Evolutionary conservation across 2,329 filamentous ascomycete species (phyloP).

Genomic region (Phaeophleospora eucalypticola): DNA sequence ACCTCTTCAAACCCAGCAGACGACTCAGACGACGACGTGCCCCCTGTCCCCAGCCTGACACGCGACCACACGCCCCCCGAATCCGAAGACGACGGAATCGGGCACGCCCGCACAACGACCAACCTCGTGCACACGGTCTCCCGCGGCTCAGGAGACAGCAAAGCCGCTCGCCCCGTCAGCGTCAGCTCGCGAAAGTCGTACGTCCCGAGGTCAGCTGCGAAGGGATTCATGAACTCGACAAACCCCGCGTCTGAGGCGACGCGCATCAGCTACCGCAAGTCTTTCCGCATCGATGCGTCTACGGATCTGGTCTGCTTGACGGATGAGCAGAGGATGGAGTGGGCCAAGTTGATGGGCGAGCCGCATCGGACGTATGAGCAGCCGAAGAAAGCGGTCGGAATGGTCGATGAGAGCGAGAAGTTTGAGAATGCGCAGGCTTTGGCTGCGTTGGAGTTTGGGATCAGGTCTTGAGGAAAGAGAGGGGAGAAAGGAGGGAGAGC

Average conservation of each 20-base stretch:
- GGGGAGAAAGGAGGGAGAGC: too few species aligned
- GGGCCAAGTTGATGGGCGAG: conserved; percentile 24
- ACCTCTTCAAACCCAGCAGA: conserved; percentile 22
- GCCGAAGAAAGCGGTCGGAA: conserved; percentile 7
- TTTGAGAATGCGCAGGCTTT: conserved; percentile 25
- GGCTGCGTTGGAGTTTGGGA: conserved; percentile 27
- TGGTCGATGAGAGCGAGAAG: conserved; percentile 4
- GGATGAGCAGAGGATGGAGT: conserved; percentile 27
- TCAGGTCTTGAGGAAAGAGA: conserved; percentile 8
- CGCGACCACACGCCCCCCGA: conserved; percentile 13
- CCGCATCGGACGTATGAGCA: conserved; percentile 10
- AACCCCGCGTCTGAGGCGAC: conserved; percentile 17
- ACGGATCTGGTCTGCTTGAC: conserved; percentile 24
- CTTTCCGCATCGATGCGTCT: conserved; percentile 18
- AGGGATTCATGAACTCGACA: conserved; percentile 25
- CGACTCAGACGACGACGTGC: conserved; percentile 19
- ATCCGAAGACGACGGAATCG: background rate
- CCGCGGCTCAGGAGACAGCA: background rate
- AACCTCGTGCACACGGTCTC: conserved; percentile 3
- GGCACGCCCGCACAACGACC: conserved; percentile 2
- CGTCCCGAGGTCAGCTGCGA: conserved; percentile 21
- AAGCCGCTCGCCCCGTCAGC: conserved; percentile 19
- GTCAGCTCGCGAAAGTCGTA: conserved; percentile 21
- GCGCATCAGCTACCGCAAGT: conserved; percentile 19
- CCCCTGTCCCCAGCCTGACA: conserved; percentile 20